Base-by-base conservation (phyloP, 345 rosid genomes). In the Carallia pectinifolia region DNA sequence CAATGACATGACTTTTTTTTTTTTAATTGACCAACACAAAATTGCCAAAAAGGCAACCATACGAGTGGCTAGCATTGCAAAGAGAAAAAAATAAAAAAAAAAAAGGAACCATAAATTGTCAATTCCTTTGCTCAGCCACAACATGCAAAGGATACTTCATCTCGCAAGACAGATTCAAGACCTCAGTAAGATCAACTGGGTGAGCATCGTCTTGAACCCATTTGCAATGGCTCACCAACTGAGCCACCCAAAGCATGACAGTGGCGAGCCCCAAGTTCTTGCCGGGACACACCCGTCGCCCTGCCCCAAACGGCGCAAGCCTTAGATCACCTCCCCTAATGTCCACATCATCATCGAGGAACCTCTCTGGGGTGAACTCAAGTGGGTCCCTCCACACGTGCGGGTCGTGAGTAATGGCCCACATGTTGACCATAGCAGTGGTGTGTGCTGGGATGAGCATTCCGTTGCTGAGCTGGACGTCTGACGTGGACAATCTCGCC, bases 391-490 rank as follows among this genome's bases (percentile, higher is more conserved):
- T 72, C 98, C 98, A 93, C 44, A 89, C 83, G 5, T 16, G 33
- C 0, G 87, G 81, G 75, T 90, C 97, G 67, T 88, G 97, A 1
- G 94, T 80, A 52, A 93, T 93, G 59, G 98, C 98, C 98, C 98
- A 93, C 98, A 93, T 93, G 89, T 93, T 93, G 68, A 91, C 87
- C 97, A 93, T 91, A 0, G 98, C 98, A 1, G 94, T 91, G 4
- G 98, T 93, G 40, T 83, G 79, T 66, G 86, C 81, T 2, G 98
- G 98, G 27, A 93, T 37, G 53, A 86, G 53, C 91, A 90, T 85
- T 44, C 94, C 97, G 76, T 93, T 93, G 73, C 86, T 81, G 65
- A 89, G 94, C 63, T 80, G 80, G 69, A 93, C 89, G 72, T 91
- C 97, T 2, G 96, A 85, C 6, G 87, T 93, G 79, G 96, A 87